Evolutionary conservation across 1,284 basidiomycete genomes (phyloP).

Genomic region (Psilocybe mexicana): DNA sequence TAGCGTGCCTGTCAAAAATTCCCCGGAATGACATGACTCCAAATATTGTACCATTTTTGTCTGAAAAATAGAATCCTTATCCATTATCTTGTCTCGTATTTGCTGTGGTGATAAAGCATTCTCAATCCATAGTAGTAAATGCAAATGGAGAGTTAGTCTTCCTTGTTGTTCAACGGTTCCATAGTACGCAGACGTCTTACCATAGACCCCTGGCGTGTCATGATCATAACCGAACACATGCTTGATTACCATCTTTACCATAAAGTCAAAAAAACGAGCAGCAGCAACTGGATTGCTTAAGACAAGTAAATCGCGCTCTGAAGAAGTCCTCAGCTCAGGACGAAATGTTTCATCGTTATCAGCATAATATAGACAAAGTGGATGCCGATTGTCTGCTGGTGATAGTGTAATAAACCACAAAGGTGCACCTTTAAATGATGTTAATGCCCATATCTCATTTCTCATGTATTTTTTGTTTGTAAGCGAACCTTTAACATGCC

Average conservation of each 20-base stretch:
- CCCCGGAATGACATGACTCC: too few species aligned
- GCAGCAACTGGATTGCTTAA: conserved; percentile 33
- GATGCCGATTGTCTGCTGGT: conserved; percentile 32
- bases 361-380: conserved; percentile 31
- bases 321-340: conserved; percentile 4
- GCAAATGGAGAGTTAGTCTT: conserved; percentile 33
- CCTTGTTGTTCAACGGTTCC: conserved; percentile 41
- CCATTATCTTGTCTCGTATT: conserved; percentile 15
- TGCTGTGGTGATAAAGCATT: conserved; percentile 27
- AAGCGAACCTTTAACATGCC: conserved; percentile 30
- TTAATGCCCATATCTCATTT: conserved; percentile 36
- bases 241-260: conserved; percentile 27
- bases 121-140: conserved; percentile 34
- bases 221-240: conserved; percentile 22
- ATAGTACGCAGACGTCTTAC: conserved; percentile 33
- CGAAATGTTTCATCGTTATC: conserved; percentile 13
- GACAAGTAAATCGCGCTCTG: conserved; percentile 22
- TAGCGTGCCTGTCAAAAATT: too few species aligned
- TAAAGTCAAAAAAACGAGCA: conserved; percentile 33
- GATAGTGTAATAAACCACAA: conserved; percentile 36
- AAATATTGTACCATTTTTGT: too few species aligned
- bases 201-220: conserved; percentile 22
- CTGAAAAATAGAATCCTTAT: too few species aligned
- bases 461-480: conserved; percentile 32
- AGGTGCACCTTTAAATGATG: conserved; percentile 29